Conservation (phyloP, 257 asterid species). For the Solanum peruvianum region DNA sequence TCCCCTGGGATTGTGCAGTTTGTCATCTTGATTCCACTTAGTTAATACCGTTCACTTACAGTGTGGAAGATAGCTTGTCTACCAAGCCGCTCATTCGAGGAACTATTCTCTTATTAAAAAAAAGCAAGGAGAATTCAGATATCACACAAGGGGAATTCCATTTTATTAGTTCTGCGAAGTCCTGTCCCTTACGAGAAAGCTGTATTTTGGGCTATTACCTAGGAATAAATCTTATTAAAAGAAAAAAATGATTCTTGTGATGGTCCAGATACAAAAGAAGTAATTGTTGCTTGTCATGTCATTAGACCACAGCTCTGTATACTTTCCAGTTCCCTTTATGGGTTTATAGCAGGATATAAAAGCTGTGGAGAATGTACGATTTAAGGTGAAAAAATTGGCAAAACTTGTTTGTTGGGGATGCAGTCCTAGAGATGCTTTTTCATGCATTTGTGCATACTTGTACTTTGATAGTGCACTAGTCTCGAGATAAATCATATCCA, state of each 20-base stretch:
- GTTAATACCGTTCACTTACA: not conserved
- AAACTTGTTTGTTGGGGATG: not conserved
- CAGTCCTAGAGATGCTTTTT: not conserved
- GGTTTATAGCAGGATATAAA: not conserved
- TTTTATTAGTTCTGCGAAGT: not conserved
- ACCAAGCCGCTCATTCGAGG: not conserved
- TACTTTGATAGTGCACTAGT: not conserved
- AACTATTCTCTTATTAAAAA: not conserved
- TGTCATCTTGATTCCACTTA: not conserved
- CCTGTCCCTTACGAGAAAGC: not conserved
- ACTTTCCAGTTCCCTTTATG: not conserved
- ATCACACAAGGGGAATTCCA: not conserved
- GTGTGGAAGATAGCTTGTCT: not conserved
- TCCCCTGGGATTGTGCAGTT: not conserved
- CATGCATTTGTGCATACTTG: not conserved
- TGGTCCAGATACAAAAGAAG: not conserved
- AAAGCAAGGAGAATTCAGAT: not conserved
- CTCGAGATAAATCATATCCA: not conserved
- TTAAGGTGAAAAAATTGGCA: not conserved
- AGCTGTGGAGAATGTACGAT: not conserved
- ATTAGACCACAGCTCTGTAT: not conserved
- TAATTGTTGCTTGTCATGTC: not conserved
- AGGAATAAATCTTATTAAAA: not conserved
- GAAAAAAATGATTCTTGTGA: not conserved
- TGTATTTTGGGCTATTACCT: not conserved